A percentile compares a stretch with the other conserved stretches of the same genome.
These are phyloP conservation scores for Rhizopus delemar DNA, from an alignment of 371 early-diverging fungal genomes.

Conservation along the genomic window DNA sequence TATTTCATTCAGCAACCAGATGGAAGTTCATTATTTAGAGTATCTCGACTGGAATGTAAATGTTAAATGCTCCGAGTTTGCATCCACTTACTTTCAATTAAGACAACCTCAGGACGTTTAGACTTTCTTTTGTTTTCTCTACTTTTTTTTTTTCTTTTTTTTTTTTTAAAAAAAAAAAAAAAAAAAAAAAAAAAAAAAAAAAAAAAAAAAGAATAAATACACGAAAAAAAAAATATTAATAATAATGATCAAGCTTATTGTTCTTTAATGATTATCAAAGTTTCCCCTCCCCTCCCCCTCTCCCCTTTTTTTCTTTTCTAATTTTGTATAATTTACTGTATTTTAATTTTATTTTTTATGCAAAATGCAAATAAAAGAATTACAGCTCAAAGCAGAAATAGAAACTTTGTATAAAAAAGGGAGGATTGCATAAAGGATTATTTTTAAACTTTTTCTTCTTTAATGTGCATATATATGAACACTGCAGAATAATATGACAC, in stretches of 20 bases:
- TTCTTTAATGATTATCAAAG: neutral
- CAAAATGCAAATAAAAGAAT: neutral
- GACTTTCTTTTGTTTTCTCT: neutral
- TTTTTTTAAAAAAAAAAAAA: neutral
- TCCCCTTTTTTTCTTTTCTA: too few species aligned
- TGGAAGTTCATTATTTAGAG: constrained; percentile 19
- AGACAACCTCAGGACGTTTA: neutral
- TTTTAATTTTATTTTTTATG: too few species aligned
- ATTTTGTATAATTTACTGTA: too few species aligned
- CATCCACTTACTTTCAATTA: constrained; percentile 23
- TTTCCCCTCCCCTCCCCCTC: neutral
- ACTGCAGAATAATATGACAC: too few species aligned
- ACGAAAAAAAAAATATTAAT: neutral
- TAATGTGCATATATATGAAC: too few species aligned
- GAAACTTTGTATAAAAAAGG: too few species aligned
- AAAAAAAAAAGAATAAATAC: neutral
- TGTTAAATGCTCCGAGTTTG: constrained; percentile 20
- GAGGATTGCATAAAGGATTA: too few species aligned
- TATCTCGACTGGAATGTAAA: constrained; percentile 26
- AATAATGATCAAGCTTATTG: neutral
- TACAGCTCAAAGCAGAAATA: too few species aligned
- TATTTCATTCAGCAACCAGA: constrained; percentile 16
- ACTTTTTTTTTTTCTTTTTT: constrained; percentile 1
- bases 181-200: constrained; percentile 1
- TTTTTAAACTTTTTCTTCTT: too few species aligned